A percentile compares a stretch with the other conserved stretches of the same genome.
phyloP scores from a whole-genome alignment of 1,139 yeast species.

The Sugiyamaella neomexicana region DNA sequence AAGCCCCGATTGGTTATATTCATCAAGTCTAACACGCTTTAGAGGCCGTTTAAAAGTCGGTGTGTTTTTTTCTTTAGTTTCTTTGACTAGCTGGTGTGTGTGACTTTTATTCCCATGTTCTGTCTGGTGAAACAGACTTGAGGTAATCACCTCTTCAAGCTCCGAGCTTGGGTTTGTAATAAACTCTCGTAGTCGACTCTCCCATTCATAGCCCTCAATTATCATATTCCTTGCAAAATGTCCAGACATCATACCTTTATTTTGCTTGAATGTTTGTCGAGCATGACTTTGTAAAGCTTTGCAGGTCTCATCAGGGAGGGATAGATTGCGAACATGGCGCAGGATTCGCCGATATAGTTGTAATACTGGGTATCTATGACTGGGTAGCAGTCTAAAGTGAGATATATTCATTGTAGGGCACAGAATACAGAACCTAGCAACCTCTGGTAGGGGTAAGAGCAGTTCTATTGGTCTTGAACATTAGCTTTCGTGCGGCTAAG shows the following conservation, averaged over 20 bases:
- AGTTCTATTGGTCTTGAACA: not conserved
- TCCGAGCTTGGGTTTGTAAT: slow-evolving; percentile 1
- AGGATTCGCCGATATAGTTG: slow-evolving; percentile 27
- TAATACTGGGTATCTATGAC: slow-evolving; percentile 28
- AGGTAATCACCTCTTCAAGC: slow-evolving; percentile 2
- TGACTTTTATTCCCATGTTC: not conserved
- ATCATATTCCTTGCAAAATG: slow-evolving; percentile 23
- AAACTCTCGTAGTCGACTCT: slow-evolving; percentile 19
- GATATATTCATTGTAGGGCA: slow-evolving; percentile 11
- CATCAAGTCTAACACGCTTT: slow-evolving; percentile 5
- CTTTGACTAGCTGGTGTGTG: not conserved
- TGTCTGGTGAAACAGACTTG: not conserved
- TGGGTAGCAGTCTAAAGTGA: slow-evolving; percentile 24
- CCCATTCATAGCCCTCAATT: slow-evolving; percentile 27
- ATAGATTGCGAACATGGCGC: slow-evolving; percentile 23
- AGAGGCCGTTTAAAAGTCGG: slow-evolving; percentile 5
- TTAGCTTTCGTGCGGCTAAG: not conserved
- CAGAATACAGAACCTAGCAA: too few species aligned
- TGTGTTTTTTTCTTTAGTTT: not conserved
- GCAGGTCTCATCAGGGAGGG: slow-evolving; percentile 16
- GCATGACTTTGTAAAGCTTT: not conserved
- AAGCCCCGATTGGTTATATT: slow-evolving; percentile 15
- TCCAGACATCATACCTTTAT: slow-evolving; percentile 21
- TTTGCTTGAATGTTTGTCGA: slow-evolving; percentile 12
- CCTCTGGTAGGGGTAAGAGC: too few species aligned